Evolutionary conservation across 345 rosid genomes (phyloP), one percentile per base, ranked within the genome.

Genomic region (Citrus reticulata): DNA sequence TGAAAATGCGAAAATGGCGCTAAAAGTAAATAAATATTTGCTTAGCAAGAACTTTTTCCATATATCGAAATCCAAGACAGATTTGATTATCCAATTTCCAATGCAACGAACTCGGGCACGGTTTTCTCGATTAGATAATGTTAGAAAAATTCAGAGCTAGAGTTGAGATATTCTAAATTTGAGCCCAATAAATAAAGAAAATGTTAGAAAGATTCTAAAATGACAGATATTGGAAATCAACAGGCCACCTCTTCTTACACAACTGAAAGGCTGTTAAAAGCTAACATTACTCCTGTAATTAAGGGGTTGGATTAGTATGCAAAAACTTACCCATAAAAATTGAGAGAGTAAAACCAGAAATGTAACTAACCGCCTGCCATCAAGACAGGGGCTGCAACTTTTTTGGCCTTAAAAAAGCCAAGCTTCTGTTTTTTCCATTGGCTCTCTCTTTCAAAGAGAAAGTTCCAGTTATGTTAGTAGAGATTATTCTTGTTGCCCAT

Each of bases 381-480:
- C 20, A 62, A 54, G 65, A 58, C 34, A 42, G 29, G 61, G 20
- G 22, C 7, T 37, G 51, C 54, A 35, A 35, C 27, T 71, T 39
- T 32, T 61, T 63, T 42, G 29, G 25, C 81, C 77, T 77, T 85
- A 83, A 83, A 88, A 84, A 46, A 32, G 70, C 79, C 81, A 69
- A 39, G 55, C 8, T 40, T 75, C 46, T 70, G 75, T 76, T 71
- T 82, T 46, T 72, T 58, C 67, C 80, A 72, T 75, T 80, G 91
- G 85, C 87, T 85, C 83, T 84, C 88, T 84, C 86, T 75, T 78
- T 69, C 73, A 57, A 3, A 27, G 86, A 85, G 90, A 87, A 84
- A 88, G 91, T 89, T 88, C 88, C 87, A 25, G 40, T 24, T 16
- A 24, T 49, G 30, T 57, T 58, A n/a, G 55, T 8, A 11, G 55